Conservation (phyloP, 2,329 filamentous ascomycete genomes). For the Graphiopsis chlorocephala region DNA sequence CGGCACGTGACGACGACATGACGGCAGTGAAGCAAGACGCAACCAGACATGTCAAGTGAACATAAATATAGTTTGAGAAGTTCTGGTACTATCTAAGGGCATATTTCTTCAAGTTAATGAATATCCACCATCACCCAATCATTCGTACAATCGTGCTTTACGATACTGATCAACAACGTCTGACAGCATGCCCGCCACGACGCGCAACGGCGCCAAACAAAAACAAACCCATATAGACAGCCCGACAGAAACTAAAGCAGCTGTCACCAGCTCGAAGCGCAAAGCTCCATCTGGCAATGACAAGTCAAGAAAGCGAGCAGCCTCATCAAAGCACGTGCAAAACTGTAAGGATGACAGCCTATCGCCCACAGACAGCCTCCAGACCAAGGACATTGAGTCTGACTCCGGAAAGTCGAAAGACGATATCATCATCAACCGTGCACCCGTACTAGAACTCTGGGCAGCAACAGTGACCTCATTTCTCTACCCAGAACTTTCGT, state of each 20-base stretch:
- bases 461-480: constrained; percentile 27
- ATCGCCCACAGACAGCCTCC: background rate
- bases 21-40: background rate
- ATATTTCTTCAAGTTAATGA: background rate
- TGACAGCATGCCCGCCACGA: constrained; percentile 2
- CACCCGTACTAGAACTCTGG: constrained; percentile 35
- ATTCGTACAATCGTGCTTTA: background rate
- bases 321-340: background rate
- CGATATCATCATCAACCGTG: constrained; percentile 32
- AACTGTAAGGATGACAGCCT: background rate
- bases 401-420: background rate
- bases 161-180: background rate
- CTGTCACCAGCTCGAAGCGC: background rate
- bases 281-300: background rate
- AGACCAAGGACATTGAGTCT: background rate
- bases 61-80: background rate
- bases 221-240: background rate
- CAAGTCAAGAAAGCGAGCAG: background rate
- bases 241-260: constrained; percentile 1
- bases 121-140: background rate
- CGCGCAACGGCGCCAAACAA: background rate
- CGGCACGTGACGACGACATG: background rate
- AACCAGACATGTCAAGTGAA: no score
- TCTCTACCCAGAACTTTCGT: constrained; percentile 28
- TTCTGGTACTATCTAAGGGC: background rate